Evolutionary conservation across 352 stramenopile genomes (phyloP), one percentile per base, ranked within the genome.

Genomic region (Globisporangium ultimum): DNA sequence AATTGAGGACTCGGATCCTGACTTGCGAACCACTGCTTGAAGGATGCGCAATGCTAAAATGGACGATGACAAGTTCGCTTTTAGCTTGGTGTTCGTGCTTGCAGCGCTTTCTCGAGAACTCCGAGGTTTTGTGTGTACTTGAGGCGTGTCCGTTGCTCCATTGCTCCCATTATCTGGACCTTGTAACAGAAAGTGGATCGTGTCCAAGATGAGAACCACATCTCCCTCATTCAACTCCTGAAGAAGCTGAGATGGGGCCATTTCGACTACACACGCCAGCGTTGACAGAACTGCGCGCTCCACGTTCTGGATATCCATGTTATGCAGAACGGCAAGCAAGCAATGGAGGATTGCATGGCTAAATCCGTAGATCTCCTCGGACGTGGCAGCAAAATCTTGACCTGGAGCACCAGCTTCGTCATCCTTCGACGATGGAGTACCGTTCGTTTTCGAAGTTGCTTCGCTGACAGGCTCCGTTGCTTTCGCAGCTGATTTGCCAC

Each of bases 31-130:
- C 36, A 93, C 60, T 4, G 80, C 83, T 55, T 90, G 75, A 22
- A 95, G 72, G 1, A 93, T 86, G 15, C 85, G 81, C 18, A 90
- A 60, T 8, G 83, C 78, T 28, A 94, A 71, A 45, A 94, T 88
- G 55, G 77, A 89, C 14, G 77, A 76, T 15, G 70, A 70, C 50
- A 89, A 64, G 36, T 84, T 78, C 2, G 71, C 50, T 41, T 74
- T 78, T 18, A 80, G 49, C 38, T 60, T 50, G 41, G 11, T 65
- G 18, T 21, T 34, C 12, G 20, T 21, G 22, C 14, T 53, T 13
- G 51, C 32, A 5, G 24, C 24, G n/a, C 36, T 18, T 22, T 48
- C 36, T 9, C 43, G 36, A n/a, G 38, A 17, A 17, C 54, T 55
- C 5, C 10, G 32, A 6, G 24, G 18, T 13, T 48, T 49, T 22